Evolutionary conservation across 306 rosid genomes (phyloP), one percentile per base, ranked within the genome.

Genomic region (Castanea sativa): DNA sequence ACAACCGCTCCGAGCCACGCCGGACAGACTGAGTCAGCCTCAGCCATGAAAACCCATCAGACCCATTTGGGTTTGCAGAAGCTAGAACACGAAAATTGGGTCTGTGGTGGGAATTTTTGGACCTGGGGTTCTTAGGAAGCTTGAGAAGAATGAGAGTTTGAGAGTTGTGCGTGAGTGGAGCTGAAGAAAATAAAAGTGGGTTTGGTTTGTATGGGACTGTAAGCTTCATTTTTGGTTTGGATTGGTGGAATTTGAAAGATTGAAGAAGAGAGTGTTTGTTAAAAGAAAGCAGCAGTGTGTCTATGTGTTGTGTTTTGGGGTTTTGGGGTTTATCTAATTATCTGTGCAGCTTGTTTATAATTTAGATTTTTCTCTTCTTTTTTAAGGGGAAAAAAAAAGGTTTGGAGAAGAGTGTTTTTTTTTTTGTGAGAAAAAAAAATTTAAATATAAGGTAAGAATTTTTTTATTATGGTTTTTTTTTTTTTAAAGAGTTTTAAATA

Each of bases 1-100:
- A 92, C 75, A 95, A 91, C 71, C 85, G 89, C 84, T 55, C 87
- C 12, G 94, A 90, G 27, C 96, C 97, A 29, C 86, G 92, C 78
- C 77, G 84, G 53, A 95, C 55, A 0, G 97, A 89, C 32, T 65
- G 85, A 41, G 74, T 16, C 38, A 91, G 85, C 35, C 73, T 71
- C 64, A 30, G 64, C 92, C 91, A 92, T 13, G 98, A 86, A 75
- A 88, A 80, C 25, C 91, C 87, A 20, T 77, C 85, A 12, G 87
- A 77, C 61, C 87, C 93, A 79, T 85, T 84, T 27, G 92, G 74
- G 75, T 73, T 86, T 63, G 86, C 38, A 12, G 92, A 79, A 52
- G 92, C 92, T 55, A 76, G 74, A 76, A 87, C 93, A 55, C 92
- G 97, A 76, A 92, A 85, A 59, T 29, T 77, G 27, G 82, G 81